Percentiles rank a stretch among this genome's conserved stretches.
phyloP scores from a whole-genome alignment of 1,284 basidiomycete genomes.

The Cutaneotrichosporon cavernicola region DNA sequence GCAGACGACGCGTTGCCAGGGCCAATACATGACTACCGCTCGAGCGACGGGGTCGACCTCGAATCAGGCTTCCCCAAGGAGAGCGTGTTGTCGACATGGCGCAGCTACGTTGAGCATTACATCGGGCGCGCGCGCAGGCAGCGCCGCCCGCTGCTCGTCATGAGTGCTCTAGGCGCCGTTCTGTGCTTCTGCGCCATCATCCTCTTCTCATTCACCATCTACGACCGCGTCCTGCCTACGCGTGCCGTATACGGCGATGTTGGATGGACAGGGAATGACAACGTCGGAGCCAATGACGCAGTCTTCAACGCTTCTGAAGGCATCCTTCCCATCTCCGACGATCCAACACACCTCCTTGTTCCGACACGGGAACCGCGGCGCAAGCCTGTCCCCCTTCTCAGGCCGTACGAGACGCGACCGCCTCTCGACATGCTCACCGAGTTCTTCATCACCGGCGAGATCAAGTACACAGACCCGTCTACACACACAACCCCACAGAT shows the following conservation, averaged over 20 bases:
- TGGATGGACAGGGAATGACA: background rate
- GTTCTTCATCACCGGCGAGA: conserved; percentile 27
- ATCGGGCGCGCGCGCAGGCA: conserved; percentile 3
- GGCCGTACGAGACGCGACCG: conserved; percentile 21
- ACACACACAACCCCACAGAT: conserved; percentile 16
- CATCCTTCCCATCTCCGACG: conserved; percentile 9
- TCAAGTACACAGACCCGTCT: conserved; percentile 4
- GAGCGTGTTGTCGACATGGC: conserved; percentile 1
- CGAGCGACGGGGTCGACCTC: background rate
- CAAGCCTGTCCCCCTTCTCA: conserved; percentile 17
- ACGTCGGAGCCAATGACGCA: background rate
- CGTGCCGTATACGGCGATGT: background rate
- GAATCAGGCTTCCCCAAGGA: background rate
- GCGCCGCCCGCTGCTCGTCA: conserved; percentile 9
- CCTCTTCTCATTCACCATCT: conserved; percentile 3
- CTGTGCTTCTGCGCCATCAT: conserved; percentile 3
- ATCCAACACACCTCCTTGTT: conserved; percentile 27
- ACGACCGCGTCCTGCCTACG: background rate
- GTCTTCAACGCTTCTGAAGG: background rate
- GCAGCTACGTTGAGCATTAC: conserved; percentile 4
- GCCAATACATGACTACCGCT: background rate
- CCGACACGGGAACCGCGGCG: conserved; percentile 7
- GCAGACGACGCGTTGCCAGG: background rate
- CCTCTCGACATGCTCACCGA: conserved; percentile 22
- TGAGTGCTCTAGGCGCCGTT: conserved; percentile 4